Evolutionary conservation across 2,329 filamentous ascomycete genomes (phyloP), one percentile per base, ranked within the genome.

Genomic region (Zopfia rhizophila): DNA sequence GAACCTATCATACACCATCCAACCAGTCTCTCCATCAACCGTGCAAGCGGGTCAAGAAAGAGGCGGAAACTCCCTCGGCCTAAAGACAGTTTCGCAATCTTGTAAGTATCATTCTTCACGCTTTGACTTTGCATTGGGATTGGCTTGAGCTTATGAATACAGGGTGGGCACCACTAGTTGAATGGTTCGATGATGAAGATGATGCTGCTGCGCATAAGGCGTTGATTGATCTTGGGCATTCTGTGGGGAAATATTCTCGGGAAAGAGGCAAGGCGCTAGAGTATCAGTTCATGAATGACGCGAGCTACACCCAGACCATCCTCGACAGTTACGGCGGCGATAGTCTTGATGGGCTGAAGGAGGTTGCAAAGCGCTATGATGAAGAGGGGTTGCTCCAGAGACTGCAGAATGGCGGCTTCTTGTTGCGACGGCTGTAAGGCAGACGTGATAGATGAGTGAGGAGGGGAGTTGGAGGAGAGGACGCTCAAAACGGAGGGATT

Each of bases 241-340:
- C 21, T 21, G 22, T 49, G 13, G 12, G 39, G 29, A 44, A 32
- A 3, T 16, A 25, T 11, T 31, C 45, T 8, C 10, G 18, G 25
- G 24, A 25, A 5, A 17, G 36, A 12, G 46, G 41, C 5, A 32
- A 30, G 40, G 12, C 35, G 3, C 18, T 53, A 14, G 25, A 38
- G 11, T 53, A 37, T 32, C 38, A 53, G 8, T 67, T 53, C 45
- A 55, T 61, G 50, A 67, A 65, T 25, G 53, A 67, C 35, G 58
- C 56, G 2, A 47, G 54, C 1, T 29, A 50, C n/a, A 48, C 51
- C 7, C 65, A 69, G 51, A 56, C 56, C n/a, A 57, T 60, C 3
- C 27, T 69, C 10, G 36, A 39, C 7, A 36, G 29, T 4, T 69
- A 69, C 41, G 61, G 63, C 0, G 13, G 35, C 5, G 38, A 55